These are phyloP conservation scores for Camellia granthamiana DNA, from an alignment of 148 eudicot species.

Conservation along the genomic window DNA sequence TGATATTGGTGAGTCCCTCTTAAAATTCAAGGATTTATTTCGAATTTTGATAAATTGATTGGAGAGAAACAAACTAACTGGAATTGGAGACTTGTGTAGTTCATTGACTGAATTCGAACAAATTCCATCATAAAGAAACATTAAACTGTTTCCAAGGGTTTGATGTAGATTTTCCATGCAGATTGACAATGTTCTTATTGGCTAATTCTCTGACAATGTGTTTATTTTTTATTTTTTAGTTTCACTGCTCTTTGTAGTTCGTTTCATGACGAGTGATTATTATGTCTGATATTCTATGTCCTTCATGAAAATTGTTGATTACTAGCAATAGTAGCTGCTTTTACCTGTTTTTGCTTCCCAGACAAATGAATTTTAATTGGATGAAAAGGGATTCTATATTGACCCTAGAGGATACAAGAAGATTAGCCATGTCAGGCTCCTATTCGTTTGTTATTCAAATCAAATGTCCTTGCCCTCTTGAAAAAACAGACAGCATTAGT, in stretches of 20 bases:
- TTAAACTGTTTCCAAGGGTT: not conserved
- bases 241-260: too few relatives aligned
- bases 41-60: constrained; percentile 1
- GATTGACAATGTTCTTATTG: not conserved
- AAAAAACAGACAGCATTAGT: too few relatives aligned
- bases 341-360: not conserved
- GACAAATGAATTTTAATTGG: not conserved
- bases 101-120: not conserved
- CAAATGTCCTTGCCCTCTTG: too few relatives aligned
- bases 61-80: not conserved
- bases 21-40: not conserved
- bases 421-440: not conserved
- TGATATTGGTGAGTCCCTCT: constrained; percentile 42
- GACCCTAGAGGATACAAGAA: not conserved
- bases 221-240: too few relatives aligned
- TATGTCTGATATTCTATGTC: not conserved
- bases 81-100: not conserved
- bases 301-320: not conserved
- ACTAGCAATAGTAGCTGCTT: not conserved
- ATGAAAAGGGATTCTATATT: not conserved
- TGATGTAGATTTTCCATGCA: not conserved
- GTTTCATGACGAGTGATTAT: too few relatives aligned
- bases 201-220: too few relatives aligned
- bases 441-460: too few relatives aligned
- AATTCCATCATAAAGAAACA: not conserved